Evolutionary conservation across 2,329 filamentous ascomycete species (phyloP).

Genomic region (Pseudogymnoascus sp.): DNA sequence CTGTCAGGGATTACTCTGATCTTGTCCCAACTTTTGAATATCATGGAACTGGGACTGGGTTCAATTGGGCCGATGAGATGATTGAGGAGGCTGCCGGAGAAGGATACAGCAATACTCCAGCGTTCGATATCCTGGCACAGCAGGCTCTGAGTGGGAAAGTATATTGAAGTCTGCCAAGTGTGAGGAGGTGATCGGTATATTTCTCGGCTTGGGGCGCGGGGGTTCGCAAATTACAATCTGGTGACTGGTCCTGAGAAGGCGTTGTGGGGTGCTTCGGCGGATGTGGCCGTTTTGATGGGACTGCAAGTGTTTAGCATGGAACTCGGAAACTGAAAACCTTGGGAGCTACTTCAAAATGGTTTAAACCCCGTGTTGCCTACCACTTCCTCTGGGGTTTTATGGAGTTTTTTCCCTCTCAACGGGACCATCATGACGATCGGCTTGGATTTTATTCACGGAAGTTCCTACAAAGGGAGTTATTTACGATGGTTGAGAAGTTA

Average conservation of each 20-base stretch:
- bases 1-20: neutral
- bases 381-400: neutral
- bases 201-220: neutral
- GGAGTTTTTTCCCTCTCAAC: neutral
- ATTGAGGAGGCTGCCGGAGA: neutral
- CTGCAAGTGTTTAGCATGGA: neutral
- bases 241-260: neutral
- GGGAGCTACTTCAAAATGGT: neutral
- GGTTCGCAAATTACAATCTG: neutral
- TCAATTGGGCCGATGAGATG: neutral
- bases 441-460: neutral
- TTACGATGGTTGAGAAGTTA: neutral
- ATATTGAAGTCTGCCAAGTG: neutral
- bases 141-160: neutral
- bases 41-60: neutral
- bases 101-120: neutral
- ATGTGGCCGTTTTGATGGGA: neutral
- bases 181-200: neutral
- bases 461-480: neutral
- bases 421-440: too few relatives aligned
- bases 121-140: neutral
- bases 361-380: too few relatives aligned
- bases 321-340: neutral
- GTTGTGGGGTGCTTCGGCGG: neutral
- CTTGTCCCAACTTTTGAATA: neutral